Base-by-base conservation (phyloP, 768 basidiomycete species). In the Lentinula sp. region DNA sequence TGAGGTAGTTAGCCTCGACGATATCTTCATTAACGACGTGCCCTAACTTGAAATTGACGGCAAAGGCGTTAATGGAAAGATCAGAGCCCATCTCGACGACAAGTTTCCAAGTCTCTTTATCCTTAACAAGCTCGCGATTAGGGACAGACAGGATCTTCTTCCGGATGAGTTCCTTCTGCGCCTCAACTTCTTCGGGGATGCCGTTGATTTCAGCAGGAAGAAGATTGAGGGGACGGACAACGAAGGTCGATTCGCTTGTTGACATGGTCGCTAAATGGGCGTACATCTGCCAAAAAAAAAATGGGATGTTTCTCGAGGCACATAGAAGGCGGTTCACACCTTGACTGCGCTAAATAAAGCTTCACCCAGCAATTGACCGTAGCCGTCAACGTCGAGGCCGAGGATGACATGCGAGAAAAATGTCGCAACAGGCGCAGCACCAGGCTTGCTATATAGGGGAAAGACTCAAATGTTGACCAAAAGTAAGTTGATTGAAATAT, bases 11-110 rank as follows among this genome's bases (percentile, higher is more conserved):
- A 16, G 75, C 75, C 59, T 76, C 74, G 18, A 63, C 67, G 43
- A 76, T 63, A 63, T 74, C 72, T 23, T 61, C 55, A 64, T 76
- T 76, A 28, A 66, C 20, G 28, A 60, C 52, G 43, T 70, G 71
- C 45, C 66, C 63, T 37, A 74, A 57, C 18, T 66, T 62, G 67
- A 76, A 76, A 64, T 76, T 76, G 66, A 67, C 68, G 2, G 73
- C 68, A 55, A 81, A 81, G 2, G 74, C 70, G 60, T 80, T 79
- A 69, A 81, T 78, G 55, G 68, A 71, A 59, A 81, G 72, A 62
- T 81, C 80, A 6, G 74, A 73, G 16, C 77, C 78, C 8, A 76
- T 54, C n/a, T 66, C 62, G 13, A 59, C 55, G 49, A 76, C 59
- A 32, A 69, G 56, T 4, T 68, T 60, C 67, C 64, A 64, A 13